phyloP scores from a whole-genome alignment of 441 rosid genomes.

The Adansonia grandidieri region DNA sequence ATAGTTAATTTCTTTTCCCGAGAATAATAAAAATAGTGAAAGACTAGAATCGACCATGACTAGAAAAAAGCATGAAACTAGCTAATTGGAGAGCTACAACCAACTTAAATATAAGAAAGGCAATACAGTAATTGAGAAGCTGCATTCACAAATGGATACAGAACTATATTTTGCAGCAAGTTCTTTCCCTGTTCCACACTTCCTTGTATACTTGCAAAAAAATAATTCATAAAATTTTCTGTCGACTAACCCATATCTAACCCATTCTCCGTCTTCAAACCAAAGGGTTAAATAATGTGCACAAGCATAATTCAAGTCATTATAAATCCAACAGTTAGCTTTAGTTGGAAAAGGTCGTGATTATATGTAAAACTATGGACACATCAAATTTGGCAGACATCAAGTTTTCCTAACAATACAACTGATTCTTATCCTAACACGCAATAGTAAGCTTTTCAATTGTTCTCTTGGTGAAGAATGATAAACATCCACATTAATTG shows the following conservation, averaged over 20 bases:
- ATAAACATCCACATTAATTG: neutral
- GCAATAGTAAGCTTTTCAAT: neutral
- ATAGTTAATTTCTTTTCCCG: neutral
- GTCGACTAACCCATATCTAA: neutral
- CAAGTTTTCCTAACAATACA: conserved; percentile 1
- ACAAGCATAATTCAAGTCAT: neutral
- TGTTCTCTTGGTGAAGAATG: neutral
- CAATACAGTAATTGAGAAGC: neutral
- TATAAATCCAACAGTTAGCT: neutral
- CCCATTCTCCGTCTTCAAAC: neutral
- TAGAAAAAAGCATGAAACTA: neutral
- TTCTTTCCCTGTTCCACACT: neutral
- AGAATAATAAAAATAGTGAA: neutral
- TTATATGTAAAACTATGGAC: neutral
- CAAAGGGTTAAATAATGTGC: neutral
- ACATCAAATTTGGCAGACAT: neutral
- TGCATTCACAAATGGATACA: neutral
- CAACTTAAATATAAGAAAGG: neutral
- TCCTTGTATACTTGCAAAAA: neutral
- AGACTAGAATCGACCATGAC: neutral
- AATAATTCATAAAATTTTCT: neutral
- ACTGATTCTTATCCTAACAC: neutral
- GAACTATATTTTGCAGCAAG: neutral
- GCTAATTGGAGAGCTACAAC: neutral
- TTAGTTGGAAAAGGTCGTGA: neutral